Percentiles rank a stretch among this genome's conserved stretches.
Evolutionary conservation across 2,329 filamentous ascomycete genomes (phyloP).

Genomic region (Aspergillus puulaauensis): DNA sequence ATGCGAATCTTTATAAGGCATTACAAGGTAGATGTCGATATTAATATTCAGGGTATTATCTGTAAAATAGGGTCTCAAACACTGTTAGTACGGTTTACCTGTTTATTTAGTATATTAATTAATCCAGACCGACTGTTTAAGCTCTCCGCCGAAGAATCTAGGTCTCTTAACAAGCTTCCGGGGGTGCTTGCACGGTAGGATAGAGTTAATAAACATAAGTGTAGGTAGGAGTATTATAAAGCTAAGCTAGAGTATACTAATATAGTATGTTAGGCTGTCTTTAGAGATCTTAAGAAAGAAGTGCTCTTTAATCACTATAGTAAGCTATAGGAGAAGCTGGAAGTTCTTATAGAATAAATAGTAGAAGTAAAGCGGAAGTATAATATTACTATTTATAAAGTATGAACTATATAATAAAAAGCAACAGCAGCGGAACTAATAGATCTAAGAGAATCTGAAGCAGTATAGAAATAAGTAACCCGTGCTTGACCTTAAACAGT

Average conservation of each 20-base stretch:
- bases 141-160: background rate
- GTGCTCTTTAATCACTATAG: background rate
- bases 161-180: background rate
- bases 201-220: background rate
- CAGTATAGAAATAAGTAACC: constrained; percentile 29
- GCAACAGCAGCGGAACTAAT: constrained; percentile 17
- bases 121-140: background rate
- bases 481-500: constrained; percentile 25
- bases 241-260: background rate
- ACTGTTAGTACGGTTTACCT: background rate
- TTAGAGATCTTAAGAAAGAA: background rate
- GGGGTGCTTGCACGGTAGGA: background rate
- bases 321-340: background rate
- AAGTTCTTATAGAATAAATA: constrained; percentile 2
- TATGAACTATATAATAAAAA: constrained; percentile 22
- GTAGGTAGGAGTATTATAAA: background rate
- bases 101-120: background rate
- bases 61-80: background rate
- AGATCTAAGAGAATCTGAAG: constrained; percentile 25
- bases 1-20: constrained; percentile 19
- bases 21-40: constrained; percentile 17
- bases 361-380: constrained; percentile 9
- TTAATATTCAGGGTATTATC: constrained; percentile 12
- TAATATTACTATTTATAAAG: constrained; percentile 12
- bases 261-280: background rate